phyloP scores from a whole-genome alignment of 352 stramenopile genomes.

The Proteromonas lacertae region DNA sequence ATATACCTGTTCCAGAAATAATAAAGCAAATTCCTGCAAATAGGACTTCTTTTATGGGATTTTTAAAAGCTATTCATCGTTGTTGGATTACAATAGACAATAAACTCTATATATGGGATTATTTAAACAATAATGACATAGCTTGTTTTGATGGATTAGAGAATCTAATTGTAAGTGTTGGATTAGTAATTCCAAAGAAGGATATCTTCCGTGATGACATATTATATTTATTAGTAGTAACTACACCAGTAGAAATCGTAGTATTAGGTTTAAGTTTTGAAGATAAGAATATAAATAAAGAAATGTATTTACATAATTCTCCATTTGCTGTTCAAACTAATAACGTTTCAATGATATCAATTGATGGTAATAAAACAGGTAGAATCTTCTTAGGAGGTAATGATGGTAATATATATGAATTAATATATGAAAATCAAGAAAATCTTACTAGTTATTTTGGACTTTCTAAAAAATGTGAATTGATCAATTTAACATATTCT shows the following conservation, averaged over 20 bases:
- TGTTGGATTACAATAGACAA: conserved; percentile 75
- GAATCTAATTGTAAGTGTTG: conserved; percentile 59
- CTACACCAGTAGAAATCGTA: conserved; percentile 64
- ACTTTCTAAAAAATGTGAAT: too few relatives aligned
- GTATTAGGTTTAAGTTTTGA: conserved; percentile 38
- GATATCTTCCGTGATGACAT: conserved; percentile 67
- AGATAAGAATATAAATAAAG: conserved; percentile 7
- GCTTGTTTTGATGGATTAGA: conserved; percentile 42
- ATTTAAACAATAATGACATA: conserved; percentile 24
- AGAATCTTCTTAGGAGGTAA: conserved; percentile 78
- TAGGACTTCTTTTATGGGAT: conserved; percentile 30
- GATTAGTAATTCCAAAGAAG: conserved; percentile 29
- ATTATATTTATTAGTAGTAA: conserved; percentile 48
- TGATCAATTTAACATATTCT: too few relatives aligned
- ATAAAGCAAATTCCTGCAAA: too few relatives aligned
- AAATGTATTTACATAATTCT: conserved; percentile 16
- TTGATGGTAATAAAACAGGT: conserved; percentile 34
- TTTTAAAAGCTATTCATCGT: conserved; percentile 45
- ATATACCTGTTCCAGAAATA: too few relatives aligned
- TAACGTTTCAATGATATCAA: conserved; percentile 50
- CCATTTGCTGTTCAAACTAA: conserved; percentile 51
- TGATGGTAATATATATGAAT: conserved; percentile 59
- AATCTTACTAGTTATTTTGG: too few relatives aligned
- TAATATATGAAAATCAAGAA: background rate
- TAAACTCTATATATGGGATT: conserved; percentile 70